Base-by-base conservation (phyloP, 2,329 filamentous ascomycete genomes). In the Fusarium albidum region DNA sequence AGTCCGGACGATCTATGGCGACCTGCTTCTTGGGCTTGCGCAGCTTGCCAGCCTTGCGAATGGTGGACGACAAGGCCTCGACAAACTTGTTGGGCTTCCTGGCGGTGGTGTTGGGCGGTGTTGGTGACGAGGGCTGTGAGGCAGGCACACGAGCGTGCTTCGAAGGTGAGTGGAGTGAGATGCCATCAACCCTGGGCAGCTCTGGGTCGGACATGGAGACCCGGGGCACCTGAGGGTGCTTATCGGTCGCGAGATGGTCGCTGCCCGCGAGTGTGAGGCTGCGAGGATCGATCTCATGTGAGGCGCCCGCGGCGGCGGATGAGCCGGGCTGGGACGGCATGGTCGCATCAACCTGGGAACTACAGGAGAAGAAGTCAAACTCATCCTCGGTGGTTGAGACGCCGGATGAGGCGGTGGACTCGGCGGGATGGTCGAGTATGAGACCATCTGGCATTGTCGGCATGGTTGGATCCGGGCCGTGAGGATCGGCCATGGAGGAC, bases 131-230 rank as follows among this genome's bases (percentile, higher is more conserved):
- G 17, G 69, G 71, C 35, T 71, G 64, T 21, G 69, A 72, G 52
- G 61, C 57, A 39, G 68, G 63, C 42, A 57, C 57, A 33, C 67
- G 21, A 5, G 21, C 21, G 21, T 21, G 66, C 49, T 71, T 69
- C 11, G 52, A 65, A 17, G 73, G 72, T 9, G 73, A 75, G 50
- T 73, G 73, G 21, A 80, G 61, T n/a, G 76, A 77, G 57, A 81
- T 79, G n/a, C 75, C 75, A 58, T 79, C 77, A 3, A 81, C 70
- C 26, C 73, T 70, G 9, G 78, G 71, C n/a, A 81, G 69, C 59
- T 80, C 78, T 31, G 76, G 76, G 55, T 81, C 77, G 4, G 78
- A 80, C 67, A 80, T 76, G 51, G 76, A 77, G 18, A 68, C 73
- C 12, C 69, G 69, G 32, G 69, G 69, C 11, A 71, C 52, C 43